Conservation (phyloP, 176 grass and related monocot genomes). For the Dendrocalamus sinicus region DNA sequence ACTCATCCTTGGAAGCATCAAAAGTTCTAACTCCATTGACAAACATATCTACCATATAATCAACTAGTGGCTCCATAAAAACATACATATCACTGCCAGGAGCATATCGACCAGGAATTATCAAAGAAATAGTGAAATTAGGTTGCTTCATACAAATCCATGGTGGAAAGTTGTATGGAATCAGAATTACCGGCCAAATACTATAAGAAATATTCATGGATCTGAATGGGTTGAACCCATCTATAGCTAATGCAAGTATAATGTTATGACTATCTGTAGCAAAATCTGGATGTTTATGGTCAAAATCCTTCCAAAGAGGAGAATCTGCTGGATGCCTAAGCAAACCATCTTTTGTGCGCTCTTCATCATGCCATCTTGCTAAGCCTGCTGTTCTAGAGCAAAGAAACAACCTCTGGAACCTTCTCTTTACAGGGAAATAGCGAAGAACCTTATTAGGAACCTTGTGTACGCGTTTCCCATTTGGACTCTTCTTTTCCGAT, state of each 20-base stretch:
- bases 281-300: background rate
- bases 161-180: background rate
- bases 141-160: background rate
- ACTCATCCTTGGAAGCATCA: background rate
- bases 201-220: background rate
- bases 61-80: background rate
- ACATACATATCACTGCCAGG: background rate
- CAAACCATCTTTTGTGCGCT: background rate
- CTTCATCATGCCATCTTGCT: too few species aligned
- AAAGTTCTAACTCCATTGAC: background rate
- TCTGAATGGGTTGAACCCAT: background rate
- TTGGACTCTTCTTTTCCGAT: too few species aligned
- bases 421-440: too few species aligned
- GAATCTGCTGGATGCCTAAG: background rate
- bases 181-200: background rate
- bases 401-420: background rate
- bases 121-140: background rate
- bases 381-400: too few species aligned
- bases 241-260: background rate
- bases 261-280: background rate
- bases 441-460: too few species aligned
- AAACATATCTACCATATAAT: background rate
- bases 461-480: too few species aligned
- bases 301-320: background rate
- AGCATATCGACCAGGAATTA: background rate